Percentiles rank a stretch among this genome's conserved stretches.
Conservation (phyloP, 345 rosid species). For the Brassica nigra region DNA sequence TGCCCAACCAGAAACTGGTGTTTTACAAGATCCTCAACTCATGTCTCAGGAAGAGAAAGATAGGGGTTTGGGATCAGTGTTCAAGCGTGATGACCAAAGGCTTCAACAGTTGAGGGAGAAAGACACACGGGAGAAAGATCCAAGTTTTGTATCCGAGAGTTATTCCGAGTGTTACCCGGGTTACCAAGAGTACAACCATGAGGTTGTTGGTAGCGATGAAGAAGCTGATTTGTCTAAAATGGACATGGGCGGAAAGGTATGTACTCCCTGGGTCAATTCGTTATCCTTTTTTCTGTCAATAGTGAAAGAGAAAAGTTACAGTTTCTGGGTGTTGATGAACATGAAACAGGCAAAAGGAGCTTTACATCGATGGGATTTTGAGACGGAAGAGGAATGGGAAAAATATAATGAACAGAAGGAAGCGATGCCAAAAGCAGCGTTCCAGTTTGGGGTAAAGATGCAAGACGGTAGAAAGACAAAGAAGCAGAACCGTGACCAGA, state of each 20-base stretch:
- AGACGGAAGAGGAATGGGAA: conserved; percentile 99
- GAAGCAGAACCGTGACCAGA: conserved; percentile 96
- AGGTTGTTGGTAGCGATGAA: conserved; percentile 88
- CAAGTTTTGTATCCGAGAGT: conserved; percentile 88
- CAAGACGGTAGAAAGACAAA: conserved; percentile 95
- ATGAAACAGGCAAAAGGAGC: conserved; percentile 88
- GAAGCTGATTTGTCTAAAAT: conserved; percentile 93
- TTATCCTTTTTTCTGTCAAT: neutral
- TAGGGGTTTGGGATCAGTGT: conserved; percentile 95
- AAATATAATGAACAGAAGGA: conserved; percentile 95
- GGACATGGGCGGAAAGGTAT: conserved; percentile 99
- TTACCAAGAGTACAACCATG: conserved; percentile 94
- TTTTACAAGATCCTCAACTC: conserved; percentile 70
- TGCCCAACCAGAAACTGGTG: conserved; percentile 48
- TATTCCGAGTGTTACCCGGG: conserved; percentile 99
- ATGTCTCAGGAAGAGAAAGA: conserved; percentile 99
- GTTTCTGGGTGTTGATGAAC: conserved; percentile 11
- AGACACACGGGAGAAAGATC: conserved; percentile 94
- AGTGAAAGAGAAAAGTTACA: neutral
- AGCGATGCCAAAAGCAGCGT: conserved; percentile 99
- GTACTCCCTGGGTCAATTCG: neutral
- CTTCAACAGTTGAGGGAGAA: conserved; percentile 89
- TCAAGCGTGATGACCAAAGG: conserved; percentile 96
- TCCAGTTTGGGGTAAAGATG: conserved; percentile 99
- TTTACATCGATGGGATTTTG: conserved; percentile 97